Conservation (phyloP, 345 rosid species). For the Melastoma malabathricum region DNA sequence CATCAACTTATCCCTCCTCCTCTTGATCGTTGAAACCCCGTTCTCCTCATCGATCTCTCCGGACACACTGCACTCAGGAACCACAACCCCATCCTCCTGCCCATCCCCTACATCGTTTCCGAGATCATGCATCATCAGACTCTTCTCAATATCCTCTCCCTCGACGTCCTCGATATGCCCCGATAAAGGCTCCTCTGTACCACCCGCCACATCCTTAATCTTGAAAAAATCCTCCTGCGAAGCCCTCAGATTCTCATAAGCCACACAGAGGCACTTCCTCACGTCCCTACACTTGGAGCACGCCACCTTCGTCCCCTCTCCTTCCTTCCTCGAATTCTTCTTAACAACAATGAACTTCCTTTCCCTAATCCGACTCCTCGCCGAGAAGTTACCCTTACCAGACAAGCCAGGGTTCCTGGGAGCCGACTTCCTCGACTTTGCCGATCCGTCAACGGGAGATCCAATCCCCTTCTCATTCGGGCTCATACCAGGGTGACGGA, state of each 20-base stretch:
- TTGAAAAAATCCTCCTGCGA: slow-evolving; percentile 79
- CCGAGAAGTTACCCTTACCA: too few relatives aligned
- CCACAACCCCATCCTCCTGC: slow-evolving; percentile 2
- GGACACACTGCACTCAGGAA: slow-evolving; percentile 8
- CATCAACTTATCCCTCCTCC: slow-evolving; percentile 57
- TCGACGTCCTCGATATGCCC: too few relatives aligned
- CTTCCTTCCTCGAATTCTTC: slow-evolving; percentile 43
- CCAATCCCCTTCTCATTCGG: slow-evolving; percentile 10
- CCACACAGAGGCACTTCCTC: slow-evolving; percentile 69
- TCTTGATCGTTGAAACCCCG: slow-evolving; percentile 40
- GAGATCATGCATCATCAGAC: slow-evolving; percentile 11
- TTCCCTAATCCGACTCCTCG: slow-evolving; percentile 11
- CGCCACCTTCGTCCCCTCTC: slow-evolving; percentile 8
- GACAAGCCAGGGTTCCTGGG: slow-evolving; percentile 1
- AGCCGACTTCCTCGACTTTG: slow-evolving; percentile 34
- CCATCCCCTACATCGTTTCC: slow-evolving; percentile 2
- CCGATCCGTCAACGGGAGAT: slow-evolving; percentile 36
- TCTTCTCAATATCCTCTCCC: too few relatives aligned
- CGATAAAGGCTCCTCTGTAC: slow-evolving; percentile 3
- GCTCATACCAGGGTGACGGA: slow-evolving; percentile 26
- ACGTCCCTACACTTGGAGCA: slow-evolving; percentile 52
- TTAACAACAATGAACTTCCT: slow-evolving; percentile 78
- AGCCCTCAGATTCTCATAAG: slow-evolving; percentile 64
- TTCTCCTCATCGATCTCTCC: slow-evolving; percentile 12
- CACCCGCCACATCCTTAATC: slow-evolving; percentile 12